phyloP scores from a whole-genome alignment of 1,284 basidiomycete species.

The Leccinum insolens region DNA sequence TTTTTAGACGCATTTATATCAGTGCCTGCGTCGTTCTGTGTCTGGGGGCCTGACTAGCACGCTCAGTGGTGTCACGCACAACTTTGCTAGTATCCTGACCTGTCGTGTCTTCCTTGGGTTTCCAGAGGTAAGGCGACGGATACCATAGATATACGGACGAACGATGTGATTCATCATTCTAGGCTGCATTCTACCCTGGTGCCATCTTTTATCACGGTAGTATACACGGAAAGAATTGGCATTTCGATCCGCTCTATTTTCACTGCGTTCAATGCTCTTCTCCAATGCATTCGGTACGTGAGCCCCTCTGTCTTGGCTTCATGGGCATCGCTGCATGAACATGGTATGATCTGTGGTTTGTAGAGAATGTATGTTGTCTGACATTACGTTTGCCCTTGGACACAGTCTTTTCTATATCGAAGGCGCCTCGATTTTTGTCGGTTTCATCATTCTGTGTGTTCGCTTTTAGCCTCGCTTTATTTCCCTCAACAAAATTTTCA shows the following conservation, averaged over 20 bases:
- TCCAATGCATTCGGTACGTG: not conserved
- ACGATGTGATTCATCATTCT: not conserved
- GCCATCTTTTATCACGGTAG: not conserved
- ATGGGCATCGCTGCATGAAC: not conserved
- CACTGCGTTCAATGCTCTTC: not conserved
- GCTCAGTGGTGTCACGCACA: not conserved
- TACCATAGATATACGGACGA: not conserved
- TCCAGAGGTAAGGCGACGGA: not conserved
- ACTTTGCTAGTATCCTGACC: not conserved
- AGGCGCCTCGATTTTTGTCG: not conserved
- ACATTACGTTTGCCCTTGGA: not conserved
- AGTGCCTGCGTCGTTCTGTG: not conserved
- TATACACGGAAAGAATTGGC: not conserved
- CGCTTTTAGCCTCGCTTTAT: not conserved
- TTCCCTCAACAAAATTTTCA: constrained; percentile 20
- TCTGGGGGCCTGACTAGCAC: not conserved
- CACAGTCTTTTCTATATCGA: not conserved
- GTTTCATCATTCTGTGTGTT: not conserved
- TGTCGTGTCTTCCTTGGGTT: not conserved
- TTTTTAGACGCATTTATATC: not conserved
- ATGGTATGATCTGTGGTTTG: not conserved
- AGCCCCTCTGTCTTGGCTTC: not conserved
- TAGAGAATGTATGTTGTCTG: not conserved
- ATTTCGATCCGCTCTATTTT: not conserved
- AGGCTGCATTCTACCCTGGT: not conserved